These are phyloP conservation scores for Solanum microdontum DNA, from an alignment of 257 asterid species.

Conservation along the genomic window DNA sequence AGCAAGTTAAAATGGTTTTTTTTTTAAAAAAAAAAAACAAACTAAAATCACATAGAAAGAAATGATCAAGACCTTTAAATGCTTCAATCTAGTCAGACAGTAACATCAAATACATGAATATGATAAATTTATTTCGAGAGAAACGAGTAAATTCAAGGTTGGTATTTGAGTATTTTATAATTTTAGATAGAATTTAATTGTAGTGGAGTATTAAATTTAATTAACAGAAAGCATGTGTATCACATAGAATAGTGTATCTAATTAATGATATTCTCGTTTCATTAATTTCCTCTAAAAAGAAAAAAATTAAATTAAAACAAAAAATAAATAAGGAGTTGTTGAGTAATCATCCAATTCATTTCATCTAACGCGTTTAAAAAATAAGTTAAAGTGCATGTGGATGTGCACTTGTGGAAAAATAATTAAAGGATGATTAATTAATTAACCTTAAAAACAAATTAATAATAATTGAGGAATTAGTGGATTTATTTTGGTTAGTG, in stretches of 20 bases:
- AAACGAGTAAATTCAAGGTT: background rate
- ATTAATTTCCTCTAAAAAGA: background rate
- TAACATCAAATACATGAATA: too few relatives aligned
- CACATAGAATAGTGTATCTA: background rate
- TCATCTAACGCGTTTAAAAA: background rate
- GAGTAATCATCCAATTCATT: background rate
- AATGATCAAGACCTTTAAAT: too few relatives aligned
- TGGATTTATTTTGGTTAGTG: background rate
- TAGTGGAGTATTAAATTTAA: too few relatives aligned
- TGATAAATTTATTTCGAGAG: too few relatives aligned
- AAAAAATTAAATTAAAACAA: background rate
- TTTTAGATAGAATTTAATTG: too few relatives aligned
- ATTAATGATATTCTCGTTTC: background rate
- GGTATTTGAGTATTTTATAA: background rate
- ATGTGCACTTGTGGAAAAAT: background rate
- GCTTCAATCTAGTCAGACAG: too few relatives aligned
- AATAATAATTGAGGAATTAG: background rate
- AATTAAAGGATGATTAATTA: background rate
- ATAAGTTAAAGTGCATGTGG: background rate
- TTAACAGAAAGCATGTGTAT: too few relatives aligned
- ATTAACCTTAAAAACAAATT: background rate
- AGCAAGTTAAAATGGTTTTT: background rate
- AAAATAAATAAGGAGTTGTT: background rate
- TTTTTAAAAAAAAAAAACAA: too few relatives aligned
- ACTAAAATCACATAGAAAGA: background rate